Conservation (phyloP, 495 filamentous ascomycete species). For the Talaromyces proteolyticus region DNA sequence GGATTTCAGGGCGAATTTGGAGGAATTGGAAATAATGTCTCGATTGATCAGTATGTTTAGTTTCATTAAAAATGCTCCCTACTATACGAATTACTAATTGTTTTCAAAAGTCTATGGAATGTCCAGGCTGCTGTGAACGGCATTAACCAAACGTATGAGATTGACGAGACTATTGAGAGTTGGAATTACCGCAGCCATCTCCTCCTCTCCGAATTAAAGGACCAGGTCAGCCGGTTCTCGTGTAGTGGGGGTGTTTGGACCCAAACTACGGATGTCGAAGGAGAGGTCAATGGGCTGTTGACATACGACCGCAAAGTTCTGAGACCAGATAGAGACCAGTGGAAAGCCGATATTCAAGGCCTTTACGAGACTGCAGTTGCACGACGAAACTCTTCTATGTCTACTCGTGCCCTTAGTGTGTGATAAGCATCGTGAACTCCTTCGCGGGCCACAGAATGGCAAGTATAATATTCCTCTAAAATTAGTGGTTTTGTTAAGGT, state of each 20-base stretch:
- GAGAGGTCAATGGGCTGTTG: slow-evolving; percentile 66
- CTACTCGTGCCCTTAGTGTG: neutral
- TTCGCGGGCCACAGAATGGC: neutral
- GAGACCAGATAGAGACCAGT: slow-evolving; percentile 49
- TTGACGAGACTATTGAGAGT: slow-evolving; percentile 46
- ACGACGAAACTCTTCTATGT: neutral
- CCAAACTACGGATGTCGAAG: slow-evolving; percentile 68
- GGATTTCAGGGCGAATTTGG: slow-evolving; percentile 67
- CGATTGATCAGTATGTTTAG: slow-evolving; percentile 38
- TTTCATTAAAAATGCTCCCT: neutral
- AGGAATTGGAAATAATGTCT: slow-evolving; percentile 57
- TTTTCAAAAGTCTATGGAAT: slow-evolving; percentile 45
- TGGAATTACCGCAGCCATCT: slow-evolving; percentile 60
- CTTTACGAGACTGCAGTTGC: slow-evolving; percentile 48
- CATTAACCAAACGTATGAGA: slow-evolving; percentile 63
- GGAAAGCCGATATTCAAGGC: slow-evolving; percentile 53
- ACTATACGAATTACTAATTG: neutral
- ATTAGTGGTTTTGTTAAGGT: too few species aligned
- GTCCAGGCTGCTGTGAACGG: slow-evolving; percentile 43
- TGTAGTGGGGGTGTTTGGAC: slow-evolving; percentile 60
- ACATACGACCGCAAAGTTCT: slow-evolving; percentile 58
- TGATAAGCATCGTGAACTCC: neutral
- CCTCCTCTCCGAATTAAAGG: slow-evolving; percentile 46
- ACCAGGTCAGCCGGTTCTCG: slow-evolving; percentile 48
- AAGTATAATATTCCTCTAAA: too few species aligned